phyloP scores from a whole-genome alignment of 2,329 filamentous ascomycete genomes.

The Mariannaea elegans region DNA sequence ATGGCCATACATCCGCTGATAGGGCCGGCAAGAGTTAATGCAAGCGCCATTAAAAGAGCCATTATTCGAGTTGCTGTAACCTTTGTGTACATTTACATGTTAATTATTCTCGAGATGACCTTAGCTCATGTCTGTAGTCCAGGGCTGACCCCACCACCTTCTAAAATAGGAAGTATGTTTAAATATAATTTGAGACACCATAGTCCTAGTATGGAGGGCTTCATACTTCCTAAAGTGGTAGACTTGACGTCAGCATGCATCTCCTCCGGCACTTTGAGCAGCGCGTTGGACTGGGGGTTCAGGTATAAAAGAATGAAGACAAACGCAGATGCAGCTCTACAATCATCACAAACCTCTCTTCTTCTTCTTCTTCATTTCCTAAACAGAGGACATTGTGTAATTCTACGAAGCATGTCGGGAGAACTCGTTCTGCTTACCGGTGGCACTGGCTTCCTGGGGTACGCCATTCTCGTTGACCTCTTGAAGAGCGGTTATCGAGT shows the following conservation, averaged over 20 bases:
- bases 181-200: neutral
- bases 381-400: no score
- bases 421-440: constrained; percentile 17
- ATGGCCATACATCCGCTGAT: no score
- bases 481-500: constrained; percentile 10
- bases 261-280: no score
- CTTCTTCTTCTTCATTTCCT: neutral
- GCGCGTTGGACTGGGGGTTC: no score
- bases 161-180: constrained; percentile 4
- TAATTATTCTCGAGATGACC: no score
- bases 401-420: constrained; percentile 1
- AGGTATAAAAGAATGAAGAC: neutral
- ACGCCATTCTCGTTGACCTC: neutral
- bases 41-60: no score
- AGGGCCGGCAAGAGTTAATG: no score
- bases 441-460: constrained; percentile 12
- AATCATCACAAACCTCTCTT: neutral
- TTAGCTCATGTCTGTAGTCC: no score
- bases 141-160: neutral
- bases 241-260: no score
- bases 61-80: no score
- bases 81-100: no score
- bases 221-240: neutral
- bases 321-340: neutral
- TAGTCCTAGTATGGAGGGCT: neutral